Conservation (phyloP, 345 rosid species). For the Brassica juncea region DNA sequence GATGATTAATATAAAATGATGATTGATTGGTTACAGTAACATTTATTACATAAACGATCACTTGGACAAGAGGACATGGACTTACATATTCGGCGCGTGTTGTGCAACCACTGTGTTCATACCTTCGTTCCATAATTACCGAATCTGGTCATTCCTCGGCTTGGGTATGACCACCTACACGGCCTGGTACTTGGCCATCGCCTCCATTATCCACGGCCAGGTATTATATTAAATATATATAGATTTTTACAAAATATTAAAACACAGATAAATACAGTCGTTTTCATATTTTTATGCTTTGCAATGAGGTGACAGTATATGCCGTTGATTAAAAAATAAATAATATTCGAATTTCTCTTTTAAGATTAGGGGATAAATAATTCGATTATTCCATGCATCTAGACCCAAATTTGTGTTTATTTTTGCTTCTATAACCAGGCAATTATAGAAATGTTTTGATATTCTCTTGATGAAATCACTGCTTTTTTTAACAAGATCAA, state of each 20-base stretch:
- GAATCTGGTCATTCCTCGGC: conserved; percentile 98
- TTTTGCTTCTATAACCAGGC: neutral
- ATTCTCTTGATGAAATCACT: neutral
- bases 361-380: conserved; percentile 14
- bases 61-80: conserved; percentile 99
- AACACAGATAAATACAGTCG: conserved; percentile 18
- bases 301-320: conserved; percentile 39
- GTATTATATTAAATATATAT: conserved; percentile 18
- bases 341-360: conserved; percentile 25
- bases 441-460: neutral
- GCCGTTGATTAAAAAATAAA: neutral
- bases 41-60: conserved; percentile 95
- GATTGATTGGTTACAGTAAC: conserved; percentile 55
- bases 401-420: conserved; percentile 12
- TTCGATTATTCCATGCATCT: conserved; percentile 28
- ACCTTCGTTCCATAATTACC: conserved; percentile 96
- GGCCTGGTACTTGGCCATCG: conserved; percentile 92
- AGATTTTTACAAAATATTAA: neutral
- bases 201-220: conserved; percentile 84
- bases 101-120: conserved; percentile 99
- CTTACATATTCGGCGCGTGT: conserved; percentile 98
- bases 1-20: neutral
- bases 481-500: neutral
- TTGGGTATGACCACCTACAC: conserved; percentile 99
- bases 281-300: conserved; percentile 38